A percentile compares a stretch with the other conserved stretches of the same genome.
Conservation (phyloP, 1,284 basidiomycete genomes). For the Tilletiaria anomala region DNA sequence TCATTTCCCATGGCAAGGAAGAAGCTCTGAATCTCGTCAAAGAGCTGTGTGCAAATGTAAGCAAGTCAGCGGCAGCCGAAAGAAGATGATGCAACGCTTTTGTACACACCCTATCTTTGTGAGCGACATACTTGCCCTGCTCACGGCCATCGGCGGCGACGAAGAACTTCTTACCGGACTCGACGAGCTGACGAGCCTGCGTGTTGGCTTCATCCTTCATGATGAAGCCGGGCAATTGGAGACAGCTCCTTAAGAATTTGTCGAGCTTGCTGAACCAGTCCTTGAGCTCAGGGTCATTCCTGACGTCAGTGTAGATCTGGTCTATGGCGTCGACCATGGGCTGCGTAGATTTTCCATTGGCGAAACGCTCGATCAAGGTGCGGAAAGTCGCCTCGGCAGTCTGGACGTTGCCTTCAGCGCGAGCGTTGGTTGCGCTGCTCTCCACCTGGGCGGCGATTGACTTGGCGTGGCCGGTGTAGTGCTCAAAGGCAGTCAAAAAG, state of each 20-base stretch:
- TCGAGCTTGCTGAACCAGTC: constrained; percentile 62
- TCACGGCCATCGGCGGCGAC: constrained; percentile 39
- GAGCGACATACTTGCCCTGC: constrained; percentile 59
- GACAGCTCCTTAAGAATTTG: constrained; percentile 45
- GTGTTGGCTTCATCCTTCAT: constrained; percentile 56
- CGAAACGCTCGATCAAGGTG: constrained; percentile 74
- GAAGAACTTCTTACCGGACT: constrained; percentile 30
- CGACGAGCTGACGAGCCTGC: constrained; percentile 42
- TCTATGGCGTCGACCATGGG: constrained; percentile 59
- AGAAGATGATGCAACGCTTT: no score
- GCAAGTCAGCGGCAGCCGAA: no score
- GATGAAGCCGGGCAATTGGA: constrained; percentile 77
- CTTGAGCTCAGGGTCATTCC: constrained; percentile 58
- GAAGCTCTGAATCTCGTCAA: constrained; percentile 57
- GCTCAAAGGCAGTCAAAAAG: constrained; percentile 42
- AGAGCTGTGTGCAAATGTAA: no score
- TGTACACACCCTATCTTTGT: no score
- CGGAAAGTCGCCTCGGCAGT: constrained; percentile 29
- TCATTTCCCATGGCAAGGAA: constrained; percentile 72
- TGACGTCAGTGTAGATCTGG: constrained; percentile 59
- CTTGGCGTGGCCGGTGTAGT: constrained; percentile 59
- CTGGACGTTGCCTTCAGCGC: constrained; percentile 45
- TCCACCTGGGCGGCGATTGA: constrained; percentile 45
- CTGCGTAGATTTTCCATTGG: constrained; percentile 53
- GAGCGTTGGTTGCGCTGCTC: constrained; percentile 44